phyloP scores from a whole-genome alignment of 176 grass and related monocot genomes.

The Hsuehochloa calcarea region DNA sequence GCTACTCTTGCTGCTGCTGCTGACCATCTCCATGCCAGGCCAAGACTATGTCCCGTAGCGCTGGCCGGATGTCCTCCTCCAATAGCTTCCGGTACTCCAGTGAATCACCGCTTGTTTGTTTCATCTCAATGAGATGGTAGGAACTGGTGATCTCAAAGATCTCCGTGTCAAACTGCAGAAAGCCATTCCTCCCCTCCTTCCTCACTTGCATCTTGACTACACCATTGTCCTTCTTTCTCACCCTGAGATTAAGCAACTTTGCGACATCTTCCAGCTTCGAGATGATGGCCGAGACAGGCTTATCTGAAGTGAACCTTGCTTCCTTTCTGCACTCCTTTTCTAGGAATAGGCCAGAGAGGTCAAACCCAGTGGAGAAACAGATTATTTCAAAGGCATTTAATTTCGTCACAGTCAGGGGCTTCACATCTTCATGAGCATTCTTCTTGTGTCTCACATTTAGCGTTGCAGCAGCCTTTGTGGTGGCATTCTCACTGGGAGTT shows the following conservation, averaged over 20 bases:
- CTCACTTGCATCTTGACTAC: constrained; percentile 57
- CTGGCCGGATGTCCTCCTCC: constrained; percentile 47
- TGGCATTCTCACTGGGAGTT: constrained; percentile 17
- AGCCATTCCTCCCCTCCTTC: constrained; percentile 68
- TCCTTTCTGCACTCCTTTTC: constrained; percentile 50
- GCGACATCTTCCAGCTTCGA: constrained; percentile 57
- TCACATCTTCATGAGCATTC: constrained; percentile 31
- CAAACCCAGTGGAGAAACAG: constrained; percentile 63
- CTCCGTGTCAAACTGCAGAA: constrained; percentile 52
- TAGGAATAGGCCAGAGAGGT: constrained; percentile 68
- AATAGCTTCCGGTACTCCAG: constrained; percentile 68
- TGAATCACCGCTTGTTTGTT: constrained; percentile 65
- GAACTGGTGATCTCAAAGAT: constrained; percentile 65
- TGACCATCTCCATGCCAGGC: constrained; percentile 63
- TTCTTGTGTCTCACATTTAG: constrained; percentile 30
- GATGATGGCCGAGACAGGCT: constrained; percentile 51
- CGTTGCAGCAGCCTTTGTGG: neutral
- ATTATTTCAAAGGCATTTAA: constrained; percentile 92
- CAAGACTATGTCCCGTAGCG: constrained; percentile 64
- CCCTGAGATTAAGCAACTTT: constrained; percentile 59
- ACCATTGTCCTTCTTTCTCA: constrained; percentile 68
- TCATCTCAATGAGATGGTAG: constrained; percentile 74
- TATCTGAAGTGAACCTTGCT: constrained; percentile 63
- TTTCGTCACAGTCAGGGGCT: constrained; percentile 32
- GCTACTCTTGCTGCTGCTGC: constrained; percentile 30